A percentile compares a stretch with the other conserved stretches of the same genome.
phyloP scores from a whole-genome alignment of 2,329 filamentous ascomycete genomes.

The Sarocladium strictum region DNA sequence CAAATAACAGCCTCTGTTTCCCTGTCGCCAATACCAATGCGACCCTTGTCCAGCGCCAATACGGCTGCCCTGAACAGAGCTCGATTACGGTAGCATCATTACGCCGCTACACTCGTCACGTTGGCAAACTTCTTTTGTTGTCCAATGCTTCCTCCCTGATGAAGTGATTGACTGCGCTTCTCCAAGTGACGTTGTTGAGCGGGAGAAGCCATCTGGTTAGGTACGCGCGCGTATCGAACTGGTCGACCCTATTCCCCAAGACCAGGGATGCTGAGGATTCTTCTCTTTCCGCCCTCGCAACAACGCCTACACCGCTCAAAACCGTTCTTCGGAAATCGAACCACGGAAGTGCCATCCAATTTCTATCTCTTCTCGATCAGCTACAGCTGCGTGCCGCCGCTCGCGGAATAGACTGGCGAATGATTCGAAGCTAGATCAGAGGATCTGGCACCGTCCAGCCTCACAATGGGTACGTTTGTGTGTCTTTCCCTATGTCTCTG shows the following conservation, averaged over 20 bases:
- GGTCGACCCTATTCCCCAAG: background rate
- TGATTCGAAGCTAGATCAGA: conserved; percentile 5
- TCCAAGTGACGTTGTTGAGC: background rate
- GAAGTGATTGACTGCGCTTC: background rate
- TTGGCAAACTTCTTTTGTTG: background rate
- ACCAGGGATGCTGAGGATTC: background rate
- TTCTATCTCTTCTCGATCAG: background rate
- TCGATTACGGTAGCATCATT: background rate
- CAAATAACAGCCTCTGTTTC: background rate
- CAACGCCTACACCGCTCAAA: background rate
- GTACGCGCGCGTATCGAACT: background rate
- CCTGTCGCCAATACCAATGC: conserved; percentile 2
- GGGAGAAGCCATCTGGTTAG: background rate
- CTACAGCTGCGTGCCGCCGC: background rate
- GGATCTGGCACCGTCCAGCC: conserved; percentile 7
- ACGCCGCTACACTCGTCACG: background rate
- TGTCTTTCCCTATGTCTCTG: conserved; percentile 1
- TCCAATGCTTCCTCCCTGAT: background rate
- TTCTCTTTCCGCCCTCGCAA: background rate
- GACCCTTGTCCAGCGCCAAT: conserved; percentile 3
- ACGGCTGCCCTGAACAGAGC: background rate
- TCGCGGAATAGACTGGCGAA: background rate
- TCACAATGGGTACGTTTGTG: conserved; percentile 1
- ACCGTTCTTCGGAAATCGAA: too few relatives aligned
- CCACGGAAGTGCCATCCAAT: background rate